Evolutionary conservation across 2,329 filamentous ascomycete genomes (phyloP).

Genomic region (Aschersonia sp.): DNA sequence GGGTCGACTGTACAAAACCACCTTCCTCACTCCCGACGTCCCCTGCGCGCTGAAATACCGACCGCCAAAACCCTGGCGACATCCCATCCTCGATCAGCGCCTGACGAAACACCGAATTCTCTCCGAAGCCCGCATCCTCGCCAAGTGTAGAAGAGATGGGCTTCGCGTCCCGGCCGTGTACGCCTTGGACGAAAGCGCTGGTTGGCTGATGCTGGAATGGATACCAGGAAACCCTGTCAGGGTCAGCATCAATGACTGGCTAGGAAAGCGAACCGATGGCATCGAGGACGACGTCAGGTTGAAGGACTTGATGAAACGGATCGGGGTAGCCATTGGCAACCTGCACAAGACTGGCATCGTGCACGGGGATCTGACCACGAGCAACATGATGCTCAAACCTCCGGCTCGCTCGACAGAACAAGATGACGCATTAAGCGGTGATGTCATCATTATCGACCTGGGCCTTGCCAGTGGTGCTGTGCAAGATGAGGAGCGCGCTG

Average conservation of each 20-base stretch:
- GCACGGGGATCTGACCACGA: slow-evolving; percentile 93
- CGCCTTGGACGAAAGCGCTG: slow-evolving; percentile 45
- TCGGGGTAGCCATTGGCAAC: slow-evolving; percentile 57
- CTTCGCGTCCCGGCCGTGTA: slow-evolving; percentile 73
- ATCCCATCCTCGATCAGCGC: slow-evolving; percentile 75
- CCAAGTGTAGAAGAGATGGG: slow-evolving; percentile 63
- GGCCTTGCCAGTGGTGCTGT: slow-evolving; percentile 70
- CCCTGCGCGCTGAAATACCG: slow-evolving; percentile 82
- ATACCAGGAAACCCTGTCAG: slow-evolving; percentile 60
- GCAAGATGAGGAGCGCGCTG: slow-evolving; percentile 83
- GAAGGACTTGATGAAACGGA: slow-evolving; percentile 48
- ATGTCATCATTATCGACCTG: slow-evolving; percentile 88
- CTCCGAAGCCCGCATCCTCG: slow-evolving; percentile 75
- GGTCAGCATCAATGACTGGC: slow-evolving; percentile 52
- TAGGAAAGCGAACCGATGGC: slow-evolving; percentile 31
- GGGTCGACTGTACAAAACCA: slow-evolving; percentile 81
- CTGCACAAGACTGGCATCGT: slow-evolving; percentile 78
- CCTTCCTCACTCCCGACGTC: slow-evolving; percentile 53
- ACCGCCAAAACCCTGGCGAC: slow-evolving; percentile 80
- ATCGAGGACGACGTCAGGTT: slow-evolving; percentile 34
- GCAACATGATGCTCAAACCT: slow-evolving; percentile 73
- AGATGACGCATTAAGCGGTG: slow-evolving; percentile 38
- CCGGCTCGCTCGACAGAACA: slow-evolving; percentile 8
- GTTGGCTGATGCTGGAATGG: slow-evolving; percentile 79
- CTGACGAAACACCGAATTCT: slow-evolving; percentile 78